phyloP scores from a whole-genome alignment of 1,139 yeast genomes.

The Suhomyces anneliseae region DNA sequence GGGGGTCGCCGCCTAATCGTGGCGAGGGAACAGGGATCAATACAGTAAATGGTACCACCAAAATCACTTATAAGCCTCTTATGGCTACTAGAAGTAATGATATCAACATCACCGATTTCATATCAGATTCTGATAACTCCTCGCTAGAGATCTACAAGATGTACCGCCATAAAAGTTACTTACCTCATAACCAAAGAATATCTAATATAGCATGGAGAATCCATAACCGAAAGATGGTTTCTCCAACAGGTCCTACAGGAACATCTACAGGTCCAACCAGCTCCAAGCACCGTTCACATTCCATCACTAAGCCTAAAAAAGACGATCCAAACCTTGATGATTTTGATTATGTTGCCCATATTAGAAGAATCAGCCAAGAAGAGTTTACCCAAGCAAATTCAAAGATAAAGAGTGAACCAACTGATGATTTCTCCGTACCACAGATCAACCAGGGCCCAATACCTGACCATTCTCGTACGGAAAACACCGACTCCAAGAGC shows the following conservation, averaged over 20 bases:
- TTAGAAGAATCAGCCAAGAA: slow-evolving; percentile 44
- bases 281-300: slow-evolving; percentile 11
- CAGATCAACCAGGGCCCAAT: not conserved
- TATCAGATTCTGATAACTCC: slow-evolving; percentile 34
- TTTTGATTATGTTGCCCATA: slow-evolving; percentile 51
- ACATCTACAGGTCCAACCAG: slow-evolving; percentile 1
- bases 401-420: not conserved
- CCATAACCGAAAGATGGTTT: slow-evolving; percentile 36
- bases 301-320: slow-evolving; percentile 11
- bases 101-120: slow-evolving; percentile 19
- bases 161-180: slow-evolving; percentile 44
- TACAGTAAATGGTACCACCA: slow-evolving; percentile 5
- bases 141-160: slow-evolving; percentile 39
- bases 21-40: not conserved
- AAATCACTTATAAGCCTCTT: slow-evolving; percentile 14
- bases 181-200: slow-evolving; percentile 47
- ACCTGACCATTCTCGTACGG: not conserved
- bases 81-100: slow-evolving; percentile 6
- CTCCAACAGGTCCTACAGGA: slow-evolving; percentile 1
- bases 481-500: slow-evolving; percentile 14
- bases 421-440: not conserved
- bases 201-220: slow-evolving; percentile 51
- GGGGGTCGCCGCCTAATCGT: not conserved
- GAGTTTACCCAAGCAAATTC: slow-evolving; percentile 21
- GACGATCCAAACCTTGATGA: slow-evolving; percentile 38